Evolutionary conservation across 2,329 filamentous ascomycete genomes (phyloP).

Genomic region (Colletotrichum sp.): DNA sequence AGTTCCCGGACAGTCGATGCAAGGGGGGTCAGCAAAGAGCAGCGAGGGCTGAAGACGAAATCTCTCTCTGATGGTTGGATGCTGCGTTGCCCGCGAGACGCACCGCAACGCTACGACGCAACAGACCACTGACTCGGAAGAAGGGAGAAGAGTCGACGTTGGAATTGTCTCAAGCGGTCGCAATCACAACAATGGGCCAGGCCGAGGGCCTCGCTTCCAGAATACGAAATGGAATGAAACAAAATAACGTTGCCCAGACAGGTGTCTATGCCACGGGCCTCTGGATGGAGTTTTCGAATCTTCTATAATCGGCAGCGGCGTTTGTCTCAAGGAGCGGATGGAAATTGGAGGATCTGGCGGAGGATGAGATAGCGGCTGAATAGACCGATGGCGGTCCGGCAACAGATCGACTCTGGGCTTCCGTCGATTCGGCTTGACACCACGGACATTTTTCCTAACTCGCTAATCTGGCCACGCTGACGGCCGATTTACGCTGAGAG

Average conservation of each 20-base stretch:
- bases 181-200: neutral
- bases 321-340: slow-evolving; percentile 5
- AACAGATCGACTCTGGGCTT: neutral
- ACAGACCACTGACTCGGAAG: neutral
- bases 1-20: neutral
- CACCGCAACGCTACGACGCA: slow-evolving; percentile 4
- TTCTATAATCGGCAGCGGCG: slow-evolving; percentile 2
- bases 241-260: slow-evolving; percentile 7
- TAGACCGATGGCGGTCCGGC: slow-evolving; percentile 1
- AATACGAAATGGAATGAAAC: slow-evolving; percentile 16
- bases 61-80: neutral
- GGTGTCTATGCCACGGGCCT: slow-evolving; percentile 1
- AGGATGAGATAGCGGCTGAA: slow-evolving; percentile 1
- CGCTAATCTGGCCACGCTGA: slow-evolving; percentile 1
- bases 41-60: neutral
- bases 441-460: slow-evolving; percentile 10
- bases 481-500: neutral
- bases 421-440: neutral
- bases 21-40: neutral
- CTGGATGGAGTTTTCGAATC: neutral
- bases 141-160: neutral
- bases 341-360: slow-evolving; percentile 19
- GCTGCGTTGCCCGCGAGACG: neutral
- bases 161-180: slow-evolving; percentile 7
- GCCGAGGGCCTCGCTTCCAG: slow-evolving; percentile 9